Percentiles rank a stretch among this genome's conserved stretches.
phyloP scores from a whole-genome alignment of 495 filamentous ascomycete genomes.

The Entonaema liquescens region DNA sequence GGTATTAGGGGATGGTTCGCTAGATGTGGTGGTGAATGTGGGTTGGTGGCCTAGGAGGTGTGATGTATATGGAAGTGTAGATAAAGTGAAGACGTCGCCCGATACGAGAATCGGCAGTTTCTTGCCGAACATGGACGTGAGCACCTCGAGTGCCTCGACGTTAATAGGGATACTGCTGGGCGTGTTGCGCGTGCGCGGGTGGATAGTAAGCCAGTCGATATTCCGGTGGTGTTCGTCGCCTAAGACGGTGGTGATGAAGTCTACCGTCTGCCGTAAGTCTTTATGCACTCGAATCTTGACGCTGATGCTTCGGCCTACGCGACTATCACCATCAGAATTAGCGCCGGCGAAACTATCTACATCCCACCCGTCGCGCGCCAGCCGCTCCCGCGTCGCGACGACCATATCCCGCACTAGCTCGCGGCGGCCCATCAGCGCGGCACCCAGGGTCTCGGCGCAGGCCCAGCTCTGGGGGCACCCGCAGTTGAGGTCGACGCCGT shows the following conservation, averaged over 20 bases:
- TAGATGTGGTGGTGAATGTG: slow-evolving; percentile 41
- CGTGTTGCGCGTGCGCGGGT: slow-evolving; percentile 65
- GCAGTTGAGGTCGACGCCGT: slow-evolving; percentile 73
- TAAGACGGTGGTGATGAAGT: slow-evolving; percentile 60
- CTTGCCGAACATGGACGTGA: slow-evolving; percentile 56
- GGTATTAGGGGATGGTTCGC: slow-evolving; percentile 39
- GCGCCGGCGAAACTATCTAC: slow-evolving; percentile 43
- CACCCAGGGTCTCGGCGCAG: slow-evolving; percentile 67
- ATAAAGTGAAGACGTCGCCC: slow-evolving; percentile 67
- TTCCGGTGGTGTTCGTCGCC: slow-evolving; percentile 53
- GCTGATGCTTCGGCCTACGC: slow-evolving; percentile 58
- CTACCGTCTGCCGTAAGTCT: slow-evolving; percentile 62
- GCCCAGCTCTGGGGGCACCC: slow-evolving; percentile 77
- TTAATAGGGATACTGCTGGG: slow-evolving; percentile 65
- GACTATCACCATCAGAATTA: slow-evolving; percentile 31
- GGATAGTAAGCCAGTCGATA: slow-evolving; percentile 70
- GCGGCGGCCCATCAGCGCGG: slow-evolving; percentile 67
- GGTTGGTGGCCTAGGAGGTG: slow-evolving; percentile 41
- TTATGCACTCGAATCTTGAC: slow-evolving; percentile 73
- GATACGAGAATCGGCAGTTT: slow-evolving; percentile 67
- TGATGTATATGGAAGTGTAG: slow-evolving; percentile 55
- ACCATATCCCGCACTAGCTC: slow-evolving; percentile 69
- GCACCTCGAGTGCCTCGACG: slow-evolving; percentile 63
- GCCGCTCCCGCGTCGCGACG: slow-evolving; percentile 55
- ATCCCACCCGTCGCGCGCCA: slow-evolving; percentile 55